Base-by-base conservation (phyloP, 495 filamentous ascomycete species). In the Hypoxylon subgilvum region DNA sequence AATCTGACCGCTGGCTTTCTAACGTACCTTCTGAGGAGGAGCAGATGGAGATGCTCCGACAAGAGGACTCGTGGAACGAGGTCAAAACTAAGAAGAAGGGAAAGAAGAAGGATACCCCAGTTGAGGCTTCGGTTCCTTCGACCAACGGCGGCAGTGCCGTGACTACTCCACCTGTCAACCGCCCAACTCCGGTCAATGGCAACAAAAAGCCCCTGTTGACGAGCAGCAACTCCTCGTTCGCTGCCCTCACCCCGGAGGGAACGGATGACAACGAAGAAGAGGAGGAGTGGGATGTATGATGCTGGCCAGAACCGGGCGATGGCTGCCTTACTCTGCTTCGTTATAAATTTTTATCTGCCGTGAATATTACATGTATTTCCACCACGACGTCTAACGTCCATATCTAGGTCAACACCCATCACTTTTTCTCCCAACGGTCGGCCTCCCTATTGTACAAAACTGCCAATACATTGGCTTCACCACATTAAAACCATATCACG, bases 11-110 rank as follows among this genome's bases (percentile, higher is more conserved):
- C 57, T 88, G 81, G 85, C 74, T 77, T 35, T 71, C 77, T 36
- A 79, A 79, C 48, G 77, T 88, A 34, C 88, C 86, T 4, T 89
- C 89, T 0, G 91, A 95, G 72, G 91, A 96, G 67, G 90, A 94
- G 72, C 91, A 95, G 75, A 74, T 94, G 73, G 81, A 87, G 69
- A 75, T 88, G 59, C 75, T 90, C 22, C 81, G 74, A 22, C 81
- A 82, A 35, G 76, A 84, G 61, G 83, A 86, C 49, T 83, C 82
- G 25, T 92, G 89, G 88, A 90, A 77, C 53, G 91, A 88, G 16
- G 88, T 93, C 42, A 79, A 82, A 42, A 88, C 84, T 57, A 92
- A 93, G 73, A 78, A 68, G 70, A 74, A 73, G 69, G 67, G 69
- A 41, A 79, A 78, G 72, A 81, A 74, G 73, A 70, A 71, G 52